Conservation (phyloP, 2,329 filamentous ascomycete species). For the Mollisia scopiformis region DNA sequence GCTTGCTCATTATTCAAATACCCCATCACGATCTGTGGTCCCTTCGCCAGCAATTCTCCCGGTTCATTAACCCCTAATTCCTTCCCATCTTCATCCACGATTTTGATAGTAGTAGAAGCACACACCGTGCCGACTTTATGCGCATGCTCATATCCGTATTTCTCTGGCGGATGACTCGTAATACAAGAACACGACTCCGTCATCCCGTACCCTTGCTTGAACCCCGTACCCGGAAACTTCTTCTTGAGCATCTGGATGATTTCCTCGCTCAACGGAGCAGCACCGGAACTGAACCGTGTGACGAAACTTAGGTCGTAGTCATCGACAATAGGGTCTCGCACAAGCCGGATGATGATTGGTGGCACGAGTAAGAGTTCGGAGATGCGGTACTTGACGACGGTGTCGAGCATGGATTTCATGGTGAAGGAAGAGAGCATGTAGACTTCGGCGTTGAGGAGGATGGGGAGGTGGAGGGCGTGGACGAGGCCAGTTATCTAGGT, state of each 20-base stretch:
- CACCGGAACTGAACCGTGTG: constrained; percentile 47
- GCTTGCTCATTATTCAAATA: constrained; percentile 61
- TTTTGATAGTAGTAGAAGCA: constrained; percentile 61
- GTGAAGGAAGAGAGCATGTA: constrained; percentile 67
- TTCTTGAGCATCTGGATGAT: constrained; percentile 42
- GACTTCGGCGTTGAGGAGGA: constrained; percentile 66
- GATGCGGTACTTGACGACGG: constrained; percentile 69
- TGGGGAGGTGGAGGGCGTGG: constrained; percentile 63
- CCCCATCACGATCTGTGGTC: constrained; percentile 73
- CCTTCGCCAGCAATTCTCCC: constrained; percentile 66
- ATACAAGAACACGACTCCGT: constrained; percentile 64
- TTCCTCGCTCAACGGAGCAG: constrained; percentile 48
- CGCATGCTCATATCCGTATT: constrained; percentile 60
- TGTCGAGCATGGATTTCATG: constrained; percentile 60
- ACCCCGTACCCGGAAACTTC: constrained; percentile 43
- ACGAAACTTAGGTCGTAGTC: constrained; percentile 58
- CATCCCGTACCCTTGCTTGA: constrained; percentile 57
- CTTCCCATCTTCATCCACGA: constrained; percentile 57
- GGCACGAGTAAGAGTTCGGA: constrained; percentile 71
- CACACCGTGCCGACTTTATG: constrained; percentile 59
- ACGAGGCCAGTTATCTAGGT: constrained; percentile 61
- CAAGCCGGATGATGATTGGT: constrained; percentile 71
- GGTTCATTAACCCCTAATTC: constrained; percentile 55
- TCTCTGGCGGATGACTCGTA: constrained; percentile 59
- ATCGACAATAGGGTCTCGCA: constrained; percentile 24